These are phyloP conservation scores for Calonectria hongkongensis DNA, from an alignment of 2,329 filamentous ascomycete genomes.

Conservation along the genomic window DNA sequence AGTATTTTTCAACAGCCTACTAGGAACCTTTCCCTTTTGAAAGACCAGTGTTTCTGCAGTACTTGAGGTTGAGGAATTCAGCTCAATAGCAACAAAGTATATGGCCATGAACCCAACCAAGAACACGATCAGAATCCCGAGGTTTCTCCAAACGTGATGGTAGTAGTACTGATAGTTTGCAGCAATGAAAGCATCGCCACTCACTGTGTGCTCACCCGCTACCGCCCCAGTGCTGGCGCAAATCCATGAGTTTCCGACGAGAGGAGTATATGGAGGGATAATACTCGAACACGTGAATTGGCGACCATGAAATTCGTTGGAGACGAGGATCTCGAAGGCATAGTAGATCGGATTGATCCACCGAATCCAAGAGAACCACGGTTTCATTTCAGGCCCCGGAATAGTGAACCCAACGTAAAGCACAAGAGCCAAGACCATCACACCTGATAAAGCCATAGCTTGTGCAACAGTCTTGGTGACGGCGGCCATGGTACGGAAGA, in stretches of 20 bases:
- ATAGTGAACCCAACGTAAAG: slow-evolving; percentile 55
- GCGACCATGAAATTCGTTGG: slow-evolving; percentile 81
- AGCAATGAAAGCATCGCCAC: slow-evolving; percentile 76
- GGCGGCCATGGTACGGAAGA: slow-evolving; percentile 84
- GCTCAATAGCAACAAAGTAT: slow-evolving; percentile 78
- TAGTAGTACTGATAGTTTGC: slow-evolving; percentile 74
- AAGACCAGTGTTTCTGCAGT: slow-evolving; percentile 84
- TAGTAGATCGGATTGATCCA: slow-evolving; percentile 85
- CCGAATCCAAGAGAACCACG: slow-evolving; percentile 85
- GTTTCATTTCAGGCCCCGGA: slow-evolving; percentile 65
- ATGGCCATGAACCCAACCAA: slow-evolving; percentile 77
- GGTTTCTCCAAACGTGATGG: slow-evolving; percentile 79
- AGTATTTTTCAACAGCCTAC: slow-evolving; percentile 59
- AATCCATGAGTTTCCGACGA: slow-evolving; percentile 68
- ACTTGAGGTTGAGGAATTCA: slow-evolving; percentile 78
- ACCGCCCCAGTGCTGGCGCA: slow-evolving; percentile 73
- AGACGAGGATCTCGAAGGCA: slow-evolving; percentile 82
- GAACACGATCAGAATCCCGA: slow-evolving; percentile 81
- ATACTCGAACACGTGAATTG: slow-evolving; percentile 73
- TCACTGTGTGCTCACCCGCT: slow-evolving; percentile 72
- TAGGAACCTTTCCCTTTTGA: slow-evolving; percentile 71
- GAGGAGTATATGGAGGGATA: slow-evolving; percentile 67
- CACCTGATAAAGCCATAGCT: slow-evolving; percentile 71
- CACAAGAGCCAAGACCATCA: slow-evolving; percentile 74
- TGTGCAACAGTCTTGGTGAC: slow-evolving; percentile 79